Conservation (phyloP, 2,329 filamentous ascomycete genomes). For the Esteya vermicola region DNA sequence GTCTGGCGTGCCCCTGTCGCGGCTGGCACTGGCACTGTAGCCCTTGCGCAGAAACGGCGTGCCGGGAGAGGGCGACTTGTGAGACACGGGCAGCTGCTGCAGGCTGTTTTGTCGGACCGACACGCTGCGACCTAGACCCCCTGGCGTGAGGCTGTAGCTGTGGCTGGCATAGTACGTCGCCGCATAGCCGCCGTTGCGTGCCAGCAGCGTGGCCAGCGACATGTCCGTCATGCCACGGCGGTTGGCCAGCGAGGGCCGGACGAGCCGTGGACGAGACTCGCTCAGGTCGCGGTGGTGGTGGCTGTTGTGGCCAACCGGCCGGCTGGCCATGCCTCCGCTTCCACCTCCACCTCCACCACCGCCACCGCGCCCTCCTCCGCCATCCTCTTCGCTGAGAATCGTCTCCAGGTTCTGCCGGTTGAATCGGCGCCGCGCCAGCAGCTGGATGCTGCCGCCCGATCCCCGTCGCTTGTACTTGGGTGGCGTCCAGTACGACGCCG, state of each 20-base stretch:
- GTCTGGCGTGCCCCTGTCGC: constrained; percentile 2
- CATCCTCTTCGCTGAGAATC: constrained; percentile 20
- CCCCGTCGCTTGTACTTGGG: constrained; percentile 24
- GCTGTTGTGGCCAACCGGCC: constrained; percentile 19
- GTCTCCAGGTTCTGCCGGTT: constrained; percentile 18
- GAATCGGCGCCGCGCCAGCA: constrained; percentile 19
- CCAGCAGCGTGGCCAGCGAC: constrained; percentile 1
- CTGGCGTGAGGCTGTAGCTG: background rate
- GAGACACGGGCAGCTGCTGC: constrained; percentile 9
- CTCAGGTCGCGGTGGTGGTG: constrained; percentile 10
- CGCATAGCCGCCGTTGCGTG: no score
- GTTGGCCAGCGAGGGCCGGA: constrained; percentile 3
- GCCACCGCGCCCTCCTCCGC: no score
- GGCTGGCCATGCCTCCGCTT: no score
- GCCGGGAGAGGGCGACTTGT: constrained; percentile 3
- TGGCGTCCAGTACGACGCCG: no score
- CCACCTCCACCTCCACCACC: no score
- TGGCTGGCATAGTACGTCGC: no score
- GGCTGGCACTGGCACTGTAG: background rate
- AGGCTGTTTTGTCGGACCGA: constrained; percentile 7
- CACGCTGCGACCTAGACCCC: background rate
- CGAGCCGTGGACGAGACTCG: background rate
- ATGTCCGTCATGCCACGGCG: constrained; percentile 7
- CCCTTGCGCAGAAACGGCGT: constrained; percentile 3
- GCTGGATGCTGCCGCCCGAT: constrained; percentile 33